Percentiles rank a stretch among this genome's conserved stretches.
Evolutionary conservation across 768 basidiomycete species (phyloP).

Genomic region (Xerocomus brunneocitrinus): DNA sequence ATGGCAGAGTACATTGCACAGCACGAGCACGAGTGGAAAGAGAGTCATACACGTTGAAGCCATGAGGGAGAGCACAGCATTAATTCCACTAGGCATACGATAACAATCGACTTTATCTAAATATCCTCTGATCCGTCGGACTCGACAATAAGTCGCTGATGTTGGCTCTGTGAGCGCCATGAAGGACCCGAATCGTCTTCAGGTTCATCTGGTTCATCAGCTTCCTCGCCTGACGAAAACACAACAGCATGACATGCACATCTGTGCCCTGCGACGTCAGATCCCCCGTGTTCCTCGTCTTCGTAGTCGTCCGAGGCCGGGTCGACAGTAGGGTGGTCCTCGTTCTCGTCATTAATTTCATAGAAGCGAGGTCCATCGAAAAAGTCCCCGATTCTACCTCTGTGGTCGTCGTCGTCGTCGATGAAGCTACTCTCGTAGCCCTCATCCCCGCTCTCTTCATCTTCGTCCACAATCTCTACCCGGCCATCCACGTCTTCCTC

Average conservation of each 20-base stretch:
- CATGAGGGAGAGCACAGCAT: constrained; percentile 17
- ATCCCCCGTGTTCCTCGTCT: background rate
- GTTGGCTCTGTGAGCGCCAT: background rate
- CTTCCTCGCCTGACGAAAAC: constrained; percentile 19
- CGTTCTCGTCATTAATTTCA: constrained; percentile 19
- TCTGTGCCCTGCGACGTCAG: background rate
- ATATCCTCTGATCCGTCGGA: constrained; percentile 23
- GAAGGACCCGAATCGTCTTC: background rate
- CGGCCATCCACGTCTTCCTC: constrained; percentile 9
- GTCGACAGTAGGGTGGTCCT: constrained; percentile 2
- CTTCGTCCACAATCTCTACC: constrained; percentile 7
- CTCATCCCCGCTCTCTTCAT: constrained; percentile 31
- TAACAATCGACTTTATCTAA: too few species aligned
- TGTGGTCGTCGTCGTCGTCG: constrained; percentile 44
- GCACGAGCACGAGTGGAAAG: constrained; percentile 28
- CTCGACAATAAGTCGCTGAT: constrained; percentile 7
- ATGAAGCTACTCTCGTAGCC: constrained; percentile 56
- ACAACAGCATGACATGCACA: background rate
- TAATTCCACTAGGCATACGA: background rate
- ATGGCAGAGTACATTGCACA: constrained; percentile 21
- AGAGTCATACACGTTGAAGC: constrained; percentile 23
- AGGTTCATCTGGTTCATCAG: too few species aligned
- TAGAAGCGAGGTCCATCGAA: constrained; percentile 19
- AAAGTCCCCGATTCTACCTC: background rate
- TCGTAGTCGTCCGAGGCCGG: constrained; percentile 10